Percentiles rank a stretch among this genome's conserved stretches.
Conservation (phyloP, 306 rosid species). For the Cucurbita pepo region DNA sequence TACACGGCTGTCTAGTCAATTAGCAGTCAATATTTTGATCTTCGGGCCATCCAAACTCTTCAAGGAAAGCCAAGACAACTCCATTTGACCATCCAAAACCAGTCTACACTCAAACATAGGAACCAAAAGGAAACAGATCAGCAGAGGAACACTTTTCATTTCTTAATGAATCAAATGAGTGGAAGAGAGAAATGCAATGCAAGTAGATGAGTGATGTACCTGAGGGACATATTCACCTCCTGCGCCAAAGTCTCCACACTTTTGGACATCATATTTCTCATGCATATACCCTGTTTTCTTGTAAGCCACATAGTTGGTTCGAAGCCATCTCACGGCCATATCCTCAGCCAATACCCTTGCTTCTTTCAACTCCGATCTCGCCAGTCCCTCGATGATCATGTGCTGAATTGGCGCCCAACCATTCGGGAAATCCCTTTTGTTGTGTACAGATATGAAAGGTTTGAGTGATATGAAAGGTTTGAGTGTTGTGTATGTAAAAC, state of each 20-base stretch:
- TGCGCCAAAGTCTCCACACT: slow-evolving; percentile 67
- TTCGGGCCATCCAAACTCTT: slow-evolving; percentile 92
- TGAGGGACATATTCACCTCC: slow-evolving; percentile 80
- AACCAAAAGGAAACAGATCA: neutral
- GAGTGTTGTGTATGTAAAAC: neutral
- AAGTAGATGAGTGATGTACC: slow-evolving; percentile 15
- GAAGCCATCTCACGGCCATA: slow-evolving; percentile 68
- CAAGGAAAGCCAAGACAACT: slow-evolving; percentile 77
- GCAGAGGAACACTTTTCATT: neutral
- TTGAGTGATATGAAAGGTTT: neutral
- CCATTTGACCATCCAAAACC: slow-evolving; percentile 98
- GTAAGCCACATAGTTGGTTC: slow-evolving; percentile 53
- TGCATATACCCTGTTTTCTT: slow-evolving; percentile 68
- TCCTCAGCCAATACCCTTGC: slow-evolving; percentile 61
- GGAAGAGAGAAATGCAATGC: neutral
- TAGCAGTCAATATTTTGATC: slow-evolving; percentile 41
- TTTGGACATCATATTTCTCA: slow-evolving; percentile 61
- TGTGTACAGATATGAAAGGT: neutral
- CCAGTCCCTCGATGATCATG: slow-evolving; percentile 86
- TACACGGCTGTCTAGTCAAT: no score
- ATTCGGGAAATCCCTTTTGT: slow-evolving; percentile 84
- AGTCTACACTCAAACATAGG: slow-evolving; percentile 39
- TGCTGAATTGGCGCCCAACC: slow-evolving; percentile 96
- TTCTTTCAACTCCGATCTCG: slow-evolving; percentile 51
- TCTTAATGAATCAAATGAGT: neutral